These are phyloP conservation scores for Lodderomyces parapsilosis DNA, from an alignment of 1,139 yeast genomes.

Conservation along the genomic window DNA sequence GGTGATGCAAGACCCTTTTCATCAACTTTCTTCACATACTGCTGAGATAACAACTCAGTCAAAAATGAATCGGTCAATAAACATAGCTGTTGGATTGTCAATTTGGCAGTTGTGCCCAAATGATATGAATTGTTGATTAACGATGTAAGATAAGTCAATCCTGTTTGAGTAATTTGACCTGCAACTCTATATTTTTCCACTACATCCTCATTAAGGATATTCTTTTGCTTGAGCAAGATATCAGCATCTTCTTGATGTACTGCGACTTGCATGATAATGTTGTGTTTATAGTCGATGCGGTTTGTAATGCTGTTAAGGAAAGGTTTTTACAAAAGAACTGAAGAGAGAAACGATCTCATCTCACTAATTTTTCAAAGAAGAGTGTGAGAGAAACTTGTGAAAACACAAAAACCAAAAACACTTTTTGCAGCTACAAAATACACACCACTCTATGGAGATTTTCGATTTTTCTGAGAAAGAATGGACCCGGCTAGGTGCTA, in stretches of 20 bases:
- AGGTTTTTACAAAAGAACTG: too few relatives aligned
- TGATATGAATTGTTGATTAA: constrained; percentile 75
- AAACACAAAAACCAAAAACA: too few relatives aligned
- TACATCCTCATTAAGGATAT: constrained; percentile 59
- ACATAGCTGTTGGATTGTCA: constrained; percentile 75
- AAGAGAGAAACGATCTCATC: too few relatives aligned
- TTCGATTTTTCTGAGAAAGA: too few relatives aligned
- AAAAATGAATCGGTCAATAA: constrained; percentile 76
- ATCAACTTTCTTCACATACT: constrained; percentile 54
- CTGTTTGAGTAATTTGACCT: constrained; percentile 90
- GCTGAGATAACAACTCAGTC: constrained; percentile 51
- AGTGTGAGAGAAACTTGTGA: too few relatives aligned
- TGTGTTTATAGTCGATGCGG: too few relatives aligned
- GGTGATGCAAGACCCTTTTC: constrained; percentile 92
- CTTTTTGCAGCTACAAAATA: too few relatives aligned
- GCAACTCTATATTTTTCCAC: constrained; percentile 84
- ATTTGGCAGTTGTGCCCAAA: constrained; percentile 41
- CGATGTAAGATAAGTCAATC: constrained; percentile 61
- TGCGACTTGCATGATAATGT: constrained; percentile 60
- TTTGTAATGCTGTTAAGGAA: too few relatives aligned
- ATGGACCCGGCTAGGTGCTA: too few relatives aligned
- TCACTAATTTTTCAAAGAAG: too few relatives aligned
- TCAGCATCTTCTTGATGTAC: constrained; percentile 72
- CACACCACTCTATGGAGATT: too few relatives aligned
- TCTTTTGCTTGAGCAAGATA: constrained; percentile 70